A percentile compares a stretch with the other conserved stretches of the same genome.
Conservation (phyloP, 2,329 filamentous ascomycete species). For the Penicillium digitatum region DNA sequence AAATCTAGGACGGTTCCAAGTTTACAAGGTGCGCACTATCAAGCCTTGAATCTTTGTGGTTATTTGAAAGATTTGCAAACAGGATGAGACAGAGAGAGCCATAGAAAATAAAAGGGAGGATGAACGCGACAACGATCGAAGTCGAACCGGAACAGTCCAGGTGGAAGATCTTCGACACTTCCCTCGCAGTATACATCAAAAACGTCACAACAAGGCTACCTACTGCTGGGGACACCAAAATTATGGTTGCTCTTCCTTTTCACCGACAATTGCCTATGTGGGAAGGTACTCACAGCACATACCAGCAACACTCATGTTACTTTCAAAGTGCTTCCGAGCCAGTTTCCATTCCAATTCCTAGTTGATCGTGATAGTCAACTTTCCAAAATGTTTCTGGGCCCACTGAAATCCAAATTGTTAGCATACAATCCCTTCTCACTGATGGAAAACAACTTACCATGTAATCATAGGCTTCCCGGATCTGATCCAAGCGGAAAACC, state of each 20-base stretch:
- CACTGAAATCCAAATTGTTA: constrained; percentile 31
- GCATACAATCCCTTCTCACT: background rate
- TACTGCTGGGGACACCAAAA: background rate
- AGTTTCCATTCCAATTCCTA: constrained; percentile 10
- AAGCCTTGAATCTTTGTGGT: background rate
- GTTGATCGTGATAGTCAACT: constrained; percentile 49
- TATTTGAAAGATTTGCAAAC: background rate
- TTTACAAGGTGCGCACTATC: background rate
- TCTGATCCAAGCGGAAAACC: constrained; percentile 52
- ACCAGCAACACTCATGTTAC: background rate
- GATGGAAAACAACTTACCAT: constrained; percentile 40
- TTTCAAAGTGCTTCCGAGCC: background rate
- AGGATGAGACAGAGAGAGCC: background rate
- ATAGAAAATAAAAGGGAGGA: background rate
- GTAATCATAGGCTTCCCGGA: constrained; percentile 54
- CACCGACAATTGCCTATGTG: too few relatives aligned
- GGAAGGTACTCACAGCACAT: too few relatives aligned
- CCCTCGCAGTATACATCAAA: background rate
- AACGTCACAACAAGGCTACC: background rate
- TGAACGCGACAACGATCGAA: background rate
- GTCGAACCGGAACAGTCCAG: background rate
- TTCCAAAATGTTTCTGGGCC: constrained; percentile 55
- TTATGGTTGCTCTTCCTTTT: background rate
- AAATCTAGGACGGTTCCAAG: too few relatives aligned
- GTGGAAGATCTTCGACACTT: background rate